These are phyloP conservation scores for Onygenales sp. DNA, from an alignment of 2,329 filamentous ascomycete species.

Conservation along the genomic window DNA sequence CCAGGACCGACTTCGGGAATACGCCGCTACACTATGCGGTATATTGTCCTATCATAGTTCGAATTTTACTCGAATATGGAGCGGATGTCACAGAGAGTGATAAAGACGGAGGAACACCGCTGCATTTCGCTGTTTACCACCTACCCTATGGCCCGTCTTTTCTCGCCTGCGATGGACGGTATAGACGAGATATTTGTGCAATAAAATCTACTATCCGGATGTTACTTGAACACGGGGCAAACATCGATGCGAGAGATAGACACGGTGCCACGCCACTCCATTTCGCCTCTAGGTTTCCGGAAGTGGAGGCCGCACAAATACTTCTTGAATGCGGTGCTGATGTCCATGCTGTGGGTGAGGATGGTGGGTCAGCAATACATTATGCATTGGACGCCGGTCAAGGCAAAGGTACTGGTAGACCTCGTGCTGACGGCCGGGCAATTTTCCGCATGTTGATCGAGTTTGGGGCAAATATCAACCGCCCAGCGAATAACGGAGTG, in stretches of 20 bases:
- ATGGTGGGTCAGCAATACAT: background rate
- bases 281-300: background rate
- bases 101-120: background rate
- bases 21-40: background rate
- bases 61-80: background rate
- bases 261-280: background rate
- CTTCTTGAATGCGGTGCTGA: background rate
- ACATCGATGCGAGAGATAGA: background rate
- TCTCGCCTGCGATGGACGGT: too few species aligned
- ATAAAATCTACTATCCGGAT: background rate
- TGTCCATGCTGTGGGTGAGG: background rate
- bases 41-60: background rate
- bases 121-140: background rate
- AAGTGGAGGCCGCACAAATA: background rate
- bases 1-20: background rate
- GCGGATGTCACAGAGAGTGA: background rate
- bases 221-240: background rate
- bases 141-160: background rate
- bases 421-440: too few species aligned
- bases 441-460: too few species aligned
- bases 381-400: background rate
- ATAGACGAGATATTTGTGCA: background rate
- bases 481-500: too few species aligned
- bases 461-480: too few species aligned
- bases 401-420: background rate